Evolutionary conservation across 2,329 filamentous ascomycete genomes (phyloP), one percentile per base, ranked within the genome.

Genomic region (Penicillium sp.): DNA sequence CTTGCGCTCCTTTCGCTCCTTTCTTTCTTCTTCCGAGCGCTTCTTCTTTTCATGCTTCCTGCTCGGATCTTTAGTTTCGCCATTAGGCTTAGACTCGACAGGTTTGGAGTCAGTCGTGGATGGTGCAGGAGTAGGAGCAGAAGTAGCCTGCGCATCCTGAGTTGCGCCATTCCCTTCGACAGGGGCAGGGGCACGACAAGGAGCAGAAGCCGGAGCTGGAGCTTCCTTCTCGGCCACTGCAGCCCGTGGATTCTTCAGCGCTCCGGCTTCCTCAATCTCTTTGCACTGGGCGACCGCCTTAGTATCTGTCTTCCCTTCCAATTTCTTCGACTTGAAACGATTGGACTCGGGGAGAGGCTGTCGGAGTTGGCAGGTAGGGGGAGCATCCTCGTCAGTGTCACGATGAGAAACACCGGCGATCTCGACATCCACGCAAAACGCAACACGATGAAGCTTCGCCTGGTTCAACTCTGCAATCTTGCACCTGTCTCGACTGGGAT

Each of bases 21-120:
- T 95, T 38, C 92, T 81, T 71, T 96, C 92, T 53, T 92, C 91
- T 68, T 96, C 92, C 36, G 89, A 95, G 59, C 88, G 86, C 76
- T 95, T 96, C 75, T 96, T 96, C 79, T 96, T 96, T 67, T 96
- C 92, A 71, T 90, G 94, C 74, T 95, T 96, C 63, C 86, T 86
- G 7, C 78, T 84, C 28, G 73, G 74, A 72, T 81, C 67, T 41
- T 72, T 72, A 14, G 27, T 51, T 45, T 70, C 65, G 11, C 53
- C 50, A 9, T 67, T 67, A 4, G 60, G 53, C 44, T 66, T 65
- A 13, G 50, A 48, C 30, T 69, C 66, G 5, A 47, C 22, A 35
- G 53, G 27, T 8, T 53, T 51, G 6, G 43, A 24, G 10, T 56
- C 45, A 25, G 44, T 53, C 45, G 22, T 25, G 35, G 28, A 33